Base-by-base conservation (phyloP, 306 rosid genomes). In the Trichosanthes cucumerina region DNA sequence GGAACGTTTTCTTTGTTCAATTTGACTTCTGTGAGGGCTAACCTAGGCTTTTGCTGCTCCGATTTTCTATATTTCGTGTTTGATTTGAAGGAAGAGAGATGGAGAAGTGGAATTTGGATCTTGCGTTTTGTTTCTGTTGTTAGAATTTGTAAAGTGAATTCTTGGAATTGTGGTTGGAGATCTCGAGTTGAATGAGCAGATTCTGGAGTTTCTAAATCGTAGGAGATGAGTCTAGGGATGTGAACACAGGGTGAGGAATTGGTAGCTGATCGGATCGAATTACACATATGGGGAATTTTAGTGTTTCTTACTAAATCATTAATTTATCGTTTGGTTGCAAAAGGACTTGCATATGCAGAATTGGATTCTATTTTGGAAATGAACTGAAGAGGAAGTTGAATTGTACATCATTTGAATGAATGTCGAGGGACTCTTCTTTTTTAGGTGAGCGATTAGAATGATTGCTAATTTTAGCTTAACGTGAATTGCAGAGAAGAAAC, bases 401-500 rank as follows among this genome's bases (percentile, higher is more conserved):
- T 9, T 39, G 9, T 19, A 21, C 23, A 47, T 43, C 39, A 15
- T 23, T 72, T 44, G 58, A 46, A 9, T 70, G 31, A 34, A 26
- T 50, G 59, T 49, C 18, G 11, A 74, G 43, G 7, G 24, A 50
- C 43, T 52, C 78, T 74, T 74, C 16, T 52, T 74, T 68, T 49
- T 21, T 9, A 23, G 6, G n/a, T 77, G 71, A 23, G 15, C 39
- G 13, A 23, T 10, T 58, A 49, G 52, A 76, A 36, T 28, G 59
- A 28, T 44, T 33, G 13, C 62, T 78, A 24, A 52, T 62, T 43
- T 78, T 33, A 50, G 4, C 31, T 36, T 59, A 65, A 79, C 26
- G 9, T 65, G 41, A 21, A 34, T 36, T 79, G 50, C 81, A 79
- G 81, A 13, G 24, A 76, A 52, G 76, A 79, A 66, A 41, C 65